Conservation (phyloP, 1,139 yeast species). For the Waltiozyma solani region DNA sequence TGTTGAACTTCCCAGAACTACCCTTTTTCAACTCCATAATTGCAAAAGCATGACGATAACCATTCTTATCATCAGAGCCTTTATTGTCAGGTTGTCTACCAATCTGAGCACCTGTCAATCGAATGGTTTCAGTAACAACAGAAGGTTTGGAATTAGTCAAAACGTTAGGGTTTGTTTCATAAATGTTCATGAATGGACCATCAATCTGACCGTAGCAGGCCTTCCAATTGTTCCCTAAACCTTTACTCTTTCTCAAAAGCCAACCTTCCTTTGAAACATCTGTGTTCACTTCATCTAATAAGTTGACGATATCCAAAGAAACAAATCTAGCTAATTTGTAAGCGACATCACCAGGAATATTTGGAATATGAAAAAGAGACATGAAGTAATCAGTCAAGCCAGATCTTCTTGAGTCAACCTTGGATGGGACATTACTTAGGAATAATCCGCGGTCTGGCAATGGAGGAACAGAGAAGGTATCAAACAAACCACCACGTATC, state of each 20-base stretch:
- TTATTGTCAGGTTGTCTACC: constrained; percentile 51
- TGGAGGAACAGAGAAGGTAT: constrained; percentile 53
- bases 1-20: constrained; percentile 32
- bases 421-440: constrained; percentile 48
- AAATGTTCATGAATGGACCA: constrained; percentile 50
- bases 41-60: constrained; percentile 70
- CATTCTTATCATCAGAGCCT: constrained; percentile 55
- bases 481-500: constrained; percentile 35
- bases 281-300: constrained; percentile 46
- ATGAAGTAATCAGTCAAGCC: constrained; percentile 52
- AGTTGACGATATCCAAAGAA: constrained; percentile 59
- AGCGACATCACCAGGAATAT: constrained; percentile 44
- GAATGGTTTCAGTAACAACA: constrained; percentile 38
- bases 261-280: constrained; percentile 61
- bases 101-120: constrained; percentile 48
- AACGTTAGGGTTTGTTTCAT: constrained; percentile 51
- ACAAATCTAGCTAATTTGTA: constrained; percentile 52
- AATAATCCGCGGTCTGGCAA: constrained; percentile 51
- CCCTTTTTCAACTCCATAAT: constrained; percentile 56
- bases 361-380: constrained; percentile 48
- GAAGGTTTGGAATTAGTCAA: constrained; percentile 11
- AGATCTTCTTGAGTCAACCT: constrained; percentile 51
- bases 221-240: constrained; percentile 54
- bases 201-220: constrained; percentile 65
- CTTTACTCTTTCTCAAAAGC: constrained; percentile 50